These are phyloP conservation scores for Aotearoamyces nothofagi DNA, from an alignment of 2,329 filamentous ascomycete genomes.

Conservation along the genomic window DNA sequence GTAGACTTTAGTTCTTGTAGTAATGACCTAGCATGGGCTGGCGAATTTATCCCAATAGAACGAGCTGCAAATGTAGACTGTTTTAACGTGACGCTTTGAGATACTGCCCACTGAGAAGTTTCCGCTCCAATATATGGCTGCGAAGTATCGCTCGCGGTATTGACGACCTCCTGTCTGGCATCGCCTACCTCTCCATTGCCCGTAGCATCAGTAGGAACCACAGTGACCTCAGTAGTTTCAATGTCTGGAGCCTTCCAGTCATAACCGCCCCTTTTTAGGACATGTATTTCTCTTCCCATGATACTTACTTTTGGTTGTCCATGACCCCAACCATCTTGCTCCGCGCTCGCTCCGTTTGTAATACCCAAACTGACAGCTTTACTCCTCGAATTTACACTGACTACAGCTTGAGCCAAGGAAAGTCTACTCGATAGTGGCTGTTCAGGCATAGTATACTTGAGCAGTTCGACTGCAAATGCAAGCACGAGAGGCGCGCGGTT, in stretches of 20 bases:
- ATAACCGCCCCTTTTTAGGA: slow-evolving; percentile 68
- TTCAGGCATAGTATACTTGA: slow-evolving; percentile 72
- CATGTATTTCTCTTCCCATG: slow-evolving; percentile 57
- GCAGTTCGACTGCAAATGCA: slow-evolving; percentile 58
- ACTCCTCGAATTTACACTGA: slow-evolving; percentile 64
- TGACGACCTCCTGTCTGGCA: neutral
- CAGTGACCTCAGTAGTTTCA: too few relatives aligned
- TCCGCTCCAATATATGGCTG: slow-evolving; percentile 1
- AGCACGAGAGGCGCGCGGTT: slow-evolving; percentile 74
- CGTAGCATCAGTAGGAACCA: slow-evolving; percentile 7
- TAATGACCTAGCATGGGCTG: slow-evolving; percentile 25
- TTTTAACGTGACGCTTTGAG: slow-evolving; percentile 33
- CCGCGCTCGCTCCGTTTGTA: slow-evolving; percentile 44
- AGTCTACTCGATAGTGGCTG: slow-evolving; percentile 74
- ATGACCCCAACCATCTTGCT: slow-evolving; percentile 52
- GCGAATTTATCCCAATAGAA: slow-evolving; percentile 25
- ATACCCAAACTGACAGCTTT: slow-evolving; percentile 66
- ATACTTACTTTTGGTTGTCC: slow-evolving; percentile 62
- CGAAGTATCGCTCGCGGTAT: slow-evolving; percentile 6
- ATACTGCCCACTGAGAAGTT: slow-evolving; percentile 29
- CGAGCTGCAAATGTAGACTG: slow-evolving; percentile 43
- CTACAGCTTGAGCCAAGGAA: slow-evolving; percentile 70
- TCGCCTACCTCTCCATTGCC: slow-evolving; percentile 2
- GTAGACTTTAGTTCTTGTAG: slow-evolving; percentile 31
- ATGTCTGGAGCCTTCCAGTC: slow-evolving; percentile 26